Percentiles rank a stretch among this genome's conserved stretches.
phyloP scores from a whole-genome alignment of 306 rosid species.

The Vigna reflexopilosa region DNA sequence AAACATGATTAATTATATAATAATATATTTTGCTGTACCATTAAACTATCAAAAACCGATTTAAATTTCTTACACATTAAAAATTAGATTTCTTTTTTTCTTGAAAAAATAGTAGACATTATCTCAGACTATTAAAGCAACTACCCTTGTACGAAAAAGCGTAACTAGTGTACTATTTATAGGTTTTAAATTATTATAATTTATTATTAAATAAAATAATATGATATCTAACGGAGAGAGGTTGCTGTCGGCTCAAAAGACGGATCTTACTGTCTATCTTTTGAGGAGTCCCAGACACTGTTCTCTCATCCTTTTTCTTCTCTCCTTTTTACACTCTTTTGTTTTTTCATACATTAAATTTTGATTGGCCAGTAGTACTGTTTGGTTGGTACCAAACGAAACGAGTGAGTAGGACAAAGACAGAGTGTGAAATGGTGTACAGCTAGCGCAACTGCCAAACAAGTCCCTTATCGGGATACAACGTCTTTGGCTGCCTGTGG shows the following conservation, averaged over 20 bases:
- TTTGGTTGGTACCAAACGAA: background rate
- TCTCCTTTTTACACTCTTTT: background rate
- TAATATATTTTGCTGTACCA: too few species aligned
- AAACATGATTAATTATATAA: too few species aligned
- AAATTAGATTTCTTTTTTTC: too few species aligned
- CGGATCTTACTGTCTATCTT: background rate
- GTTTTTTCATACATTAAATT: background rate
- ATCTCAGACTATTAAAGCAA: too few species aligned
- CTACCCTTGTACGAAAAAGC: background rate
- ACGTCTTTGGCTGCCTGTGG: conserved; percentile 47
- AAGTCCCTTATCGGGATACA: conserved; percentile 11
- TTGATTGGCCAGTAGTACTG: background rate
- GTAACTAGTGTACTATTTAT: background rate
- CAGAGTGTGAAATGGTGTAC: conserved; percentile 36
- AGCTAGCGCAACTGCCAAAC: conserved; percentile 45
- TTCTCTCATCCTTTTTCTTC: background rate
- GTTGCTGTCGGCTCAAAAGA: background rate
- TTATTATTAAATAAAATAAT: background rate
- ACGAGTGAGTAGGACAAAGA: background rate
- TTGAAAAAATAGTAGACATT: too few species aligned
- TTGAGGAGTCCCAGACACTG: background rate
- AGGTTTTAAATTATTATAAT: background rate
- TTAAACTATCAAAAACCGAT: too few species aligned
- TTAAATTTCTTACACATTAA: too few species aligned
- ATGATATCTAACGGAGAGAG: background rate